Evolutionary conservation across 2,329 filamentous ascomycete species (phyloP), one percentile per base, ranked within the genome.

Genomic region (Aspergillus spinulosporus): DNA sequence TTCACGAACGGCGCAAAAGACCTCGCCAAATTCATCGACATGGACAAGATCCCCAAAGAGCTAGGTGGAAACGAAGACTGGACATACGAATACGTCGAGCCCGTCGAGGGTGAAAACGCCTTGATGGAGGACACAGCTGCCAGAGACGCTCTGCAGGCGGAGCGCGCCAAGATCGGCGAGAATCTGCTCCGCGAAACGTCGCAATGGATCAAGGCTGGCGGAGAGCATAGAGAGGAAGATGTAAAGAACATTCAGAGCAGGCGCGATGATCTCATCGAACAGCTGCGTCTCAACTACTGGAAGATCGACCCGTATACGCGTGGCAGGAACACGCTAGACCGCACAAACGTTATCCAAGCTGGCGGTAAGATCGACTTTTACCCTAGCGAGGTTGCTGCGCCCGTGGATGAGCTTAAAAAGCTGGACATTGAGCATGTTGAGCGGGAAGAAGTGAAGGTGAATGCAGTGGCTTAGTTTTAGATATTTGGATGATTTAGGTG

Each of bases 1-100:
- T 97, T 97, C 72, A 92, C 89, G 54, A 92, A 89, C 69, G 89
- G 84, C 63, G 77, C 85, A 49, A 82, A 87, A 47, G 92, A 96
- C 49, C 79, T 97, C 51, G 82, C 88, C 58, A 80, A 86, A 56
- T 96, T 87, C 69, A 88, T 97, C 53, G 80, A 84, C 4, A 78
- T 78, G 34, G 78, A 79, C 37, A 84, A 87, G 49, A 88, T 97
- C 59, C 83, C 87, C 47, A 88, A 87, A 66, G 91, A 96, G 58
- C 79, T 96, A 4, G 92, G 90, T 21, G 93, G 93, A 37, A 82
- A 87, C 5, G 91, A 96, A 63, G 80, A 90, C 59, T 97, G 89
- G 86, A 78, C 82, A 36, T 97, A 96, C 75, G 74, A 82, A 59
- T 97, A 92, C 68, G 75, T 87, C 11, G 92, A 97, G 73, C 92